Evolutionary conservation across 331 rosid species (phyloP), one percentile per base, ranked within the genome.

Genomic region (Ulmus americana): DNA sequence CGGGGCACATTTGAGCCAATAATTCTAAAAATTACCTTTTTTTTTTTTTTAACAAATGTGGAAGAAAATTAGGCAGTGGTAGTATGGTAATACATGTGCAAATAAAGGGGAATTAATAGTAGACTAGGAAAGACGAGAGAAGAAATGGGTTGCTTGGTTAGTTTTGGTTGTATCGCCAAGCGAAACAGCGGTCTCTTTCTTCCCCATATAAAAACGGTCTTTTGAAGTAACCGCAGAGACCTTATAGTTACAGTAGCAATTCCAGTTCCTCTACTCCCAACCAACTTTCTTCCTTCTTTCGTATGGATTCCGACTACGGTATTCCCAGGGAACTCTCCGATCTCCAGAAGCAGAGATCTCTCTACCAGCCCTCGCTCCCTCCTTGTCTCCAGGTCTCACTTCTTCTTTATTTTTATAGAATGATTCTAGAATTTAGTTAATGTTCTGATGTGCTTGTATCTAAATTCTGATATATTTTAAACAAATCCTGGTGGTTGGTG

Each of bases 281-380:
- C 55, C 63, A 2, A 43, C 47, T 15, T 6, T 7, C 14, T 11
- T 67, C 62, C 64, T 28, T 28, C 35, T 28, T 28, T 3, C 35
- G 35, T 28, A 91, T 92, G 99, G 95, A 94, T 79, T 94, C 99
- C 61, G 97, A 94, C 59, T 94, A 94, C 77, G 95, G 97, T 79
- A 90, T 90, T 64, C 91, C 95, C 59, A 83, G 99, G 65, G 88
- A 94, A 55, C 99, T 94, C 81, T 94, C 99, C 56, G 99, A 79
- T 78, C 95, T 94, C 55, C 97, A 94, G 75, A 80, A 84, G 46
- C 62, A 76, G 67, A 82, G 97, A 64, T 90, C 97, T 65, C 80
- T 70, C 52, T 85, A 94, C 82, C 84, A 87, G 15, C 99, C 99
- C 0, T 72, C 68, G 6, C 85, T 94, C n/a, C 99, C 99, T 78